These are phyloP conservation scores for Neocallimastix lanati DNA, from an alignment of 192 early-diverging fungal genomes.

Conservation along the genomic window DNA sequence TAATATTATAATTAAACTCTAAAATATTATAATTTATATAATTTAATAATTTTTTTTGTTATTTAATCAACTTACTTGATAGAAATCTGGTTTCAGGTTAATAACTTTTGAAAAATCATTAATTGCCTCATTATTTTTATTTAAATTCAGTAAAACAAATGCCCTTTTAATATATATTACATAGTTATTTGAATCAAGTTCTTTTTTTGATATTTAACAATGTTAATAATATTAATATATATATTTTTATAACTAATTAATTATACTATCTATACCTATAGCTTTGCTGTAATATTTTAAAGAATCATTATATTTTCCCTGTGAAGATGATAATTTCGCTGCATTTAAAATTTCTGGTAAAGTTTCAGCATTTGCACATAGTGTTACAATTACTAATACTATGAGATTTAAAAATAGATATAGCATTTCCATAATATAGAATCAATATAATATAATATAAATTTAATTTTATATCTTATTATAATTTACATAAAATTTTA, in stretches of 20 bases:
- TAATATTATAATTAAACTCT: too few relatives aligned
- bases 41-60: too few relatives aligned
- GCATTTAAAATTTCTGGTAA: background rate
- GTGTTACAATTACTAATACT: background rate
- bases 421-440: background rate
- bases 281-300: background rate
- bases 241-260: background rate
- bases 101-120: background rate
- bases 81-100: background rate
- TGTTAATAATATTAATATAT: too few relatives aligned
- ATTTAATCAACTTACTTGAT: too few relatives aligned
- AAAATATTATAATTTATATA: too few relatives aligned
- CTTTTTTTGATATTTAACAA: background rate
- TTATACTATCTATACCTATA: background rate
- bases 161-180: background rate
- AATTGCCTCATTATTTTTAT: background rate
- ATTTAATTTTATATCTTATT: too few relatives aligned
- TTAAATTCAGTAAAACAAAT: background rate
- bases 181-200: background rate
- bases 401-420: background rate
- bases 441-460: too few relatives aligned
- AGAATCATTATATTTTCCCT: background rate
- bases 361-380: background rate
- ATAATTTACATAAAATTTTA: too few relatives aligned
- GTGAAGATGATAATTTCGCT: background rate